Conservation (phyloP, 164 flowering plant species). For the Platanus orientalis region DNA sequence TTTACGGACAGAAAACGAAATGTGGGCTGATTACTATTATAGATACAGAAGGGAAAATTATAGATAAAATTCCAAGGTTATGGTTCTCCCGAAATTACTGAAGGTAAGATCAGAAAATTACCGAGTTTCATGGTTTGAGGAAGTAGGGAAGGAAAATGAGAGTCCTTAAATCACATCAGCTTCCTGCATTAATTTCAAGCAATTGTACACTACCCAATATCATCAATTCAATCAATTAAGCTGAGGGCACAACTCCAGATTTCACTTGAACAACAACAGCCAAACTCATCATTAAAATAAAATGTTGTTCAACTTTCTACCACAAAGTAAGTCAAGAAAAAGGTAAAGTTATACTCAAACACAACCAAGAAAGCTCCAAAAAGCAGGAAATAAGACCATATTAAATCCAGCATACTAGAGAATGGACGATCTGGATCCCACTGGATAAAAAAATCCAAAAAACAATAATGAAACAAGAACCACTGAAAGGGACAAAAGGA, state of each 20-base stretch:
- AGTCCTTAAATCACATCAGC: background rate
- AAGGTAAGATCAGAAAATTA: slow-evolving; percentile 14
- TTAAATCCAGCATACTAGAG: background rate
- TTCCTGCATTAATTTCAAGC: no score
- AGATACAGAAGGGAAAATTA: no score
- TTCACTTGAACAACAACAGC: no score
- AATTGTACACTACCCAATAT: slow-evolving; percentile 4
- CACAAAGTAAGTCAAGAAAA: slow-evolving; percentile 15
- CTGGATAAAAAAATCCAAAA: background rate
- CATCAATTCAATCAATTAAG: background rate
- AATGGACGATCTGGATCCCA: background rate
- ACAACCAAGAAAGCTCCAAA: slow-evolving; percentile 15
- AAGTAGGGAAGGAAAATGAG: slow-evolving; percentile 8
- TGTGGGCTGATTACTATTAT: no score
- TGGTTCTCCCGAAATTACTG: no score
- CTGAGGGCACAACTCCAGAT: no score
- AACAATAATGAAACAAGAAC: background rate
- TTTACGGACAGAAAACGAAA: no score
- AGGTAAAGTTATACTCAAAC: slow-evolving; percentile 8
- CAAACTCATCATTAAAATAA: no score
- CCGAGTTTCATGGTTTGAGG: slow-evolving; percentile 36
- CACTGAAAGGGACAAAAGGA: background rate
- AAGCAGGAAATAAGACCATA: slow-evolving; percentile 2
- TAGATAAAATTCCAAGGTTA: background rate
- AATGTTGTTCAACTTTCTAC: background rate